Evolutionary conservation across 768 basidiomycete species (phyloP), one percentile per base, ranked within the genome.

Genomic region (Dioszegia hungarica): DNA sequence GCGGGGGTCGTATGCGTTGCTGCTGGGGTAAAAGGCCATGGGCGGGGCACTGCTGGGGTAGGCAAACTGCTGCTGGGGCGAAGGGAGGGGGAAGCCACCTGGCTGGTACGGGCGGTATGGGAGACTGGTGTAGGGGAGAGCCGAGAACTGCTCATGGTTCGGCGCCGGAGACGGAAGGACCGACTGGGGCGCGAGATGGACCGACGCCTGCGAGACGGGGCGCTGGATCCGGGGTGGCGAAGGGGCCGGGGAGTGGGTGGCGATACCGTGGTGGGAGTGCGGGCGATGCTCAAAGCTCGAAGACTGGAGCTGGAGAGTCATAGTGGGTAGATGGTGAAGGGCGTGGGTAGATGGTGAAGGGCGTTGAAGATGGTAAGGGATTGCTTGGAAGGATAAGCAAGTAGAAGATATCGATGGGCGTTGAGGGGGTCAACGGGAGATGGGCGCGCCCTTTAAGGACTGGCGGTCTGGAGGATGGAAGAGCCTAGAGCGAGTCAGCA

Each of bases 201-300:
- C 44, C 11, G 67, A 68, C 9, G 59, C 48, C 60, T 72, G 70
- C 12, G 66, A 67, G 14, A 56, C 46, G 10, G 70, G 64, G 40
- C 70, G 54, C 17, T 54, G 57, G 17, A 62, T 54, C 20, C 57
- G 51, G n/a, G 70, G 49, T 17, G 69, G 52, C n/a, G 70, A 72
- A 2, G 54, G 56, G 33, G 47, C 27, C 14, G 67, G 64, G 20
- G 70, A 68, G 34, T 36, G 11, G 10, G 60, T 47, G 36, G 56
- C 57, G 25, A 68, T 44, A n/a, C 62, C 70, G 15, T 68, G 66
- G 38, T 72, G 64, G 15, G 64, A 53, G 31, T 62, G 64, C 28
- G 64, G 66, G 50, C 70, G 64, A 40, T 29, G 22, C 9, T 49
- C 41, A 33, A 67, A 63, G 54, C 52, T 55, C 5, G 56, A 43